These are phyloP conservation scores for Trichophyton mentagrophytes DNA, from an alignment of 2,329 filamentous ascomycete species.

Conservation along the genomic window DNA sequence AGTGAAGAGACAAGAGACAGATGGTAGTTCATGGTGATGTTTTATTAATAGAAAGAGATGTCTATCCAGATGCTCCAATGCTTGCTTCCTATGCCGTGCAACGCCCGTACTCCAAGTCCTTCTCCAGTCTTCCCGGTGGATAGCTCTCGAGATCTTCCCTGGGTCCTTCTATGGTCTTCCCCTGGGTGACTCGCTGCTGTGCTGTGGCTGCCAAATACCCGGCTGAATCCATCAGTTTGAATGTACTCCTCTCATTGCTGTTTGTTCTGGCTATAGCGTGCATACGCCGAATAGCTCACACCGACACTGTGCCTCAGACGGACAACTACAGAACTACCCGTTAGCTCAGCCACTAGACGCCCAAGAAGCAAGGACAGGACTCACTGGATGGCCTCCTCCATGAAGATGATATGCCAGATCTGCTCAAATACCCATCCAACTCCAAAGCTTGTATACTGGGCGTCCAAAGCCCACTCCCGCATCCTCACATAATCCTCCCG, in stretches of 20 bases:
- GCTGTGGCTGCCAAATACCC: too few species aligned
- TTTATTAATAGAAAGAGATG: background rate
- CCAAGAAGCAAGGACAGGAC: slow-evolving; percentile 9
- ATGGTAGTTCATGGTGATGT: background rate
- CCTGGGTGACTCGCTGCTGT: too few species aligned
- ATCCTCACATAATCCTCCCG: slow-evolving; percentile 43
- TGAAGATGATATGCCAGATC: slow-evolving; percentile 49
- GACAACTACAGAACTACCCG: slow-evolving; percentile 3
- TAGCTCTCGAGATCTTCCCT: too few species aligned
- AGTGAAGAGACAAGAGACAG: background rate
- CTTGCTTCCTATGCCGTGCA: background rate
- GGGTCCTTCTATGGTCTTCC: too few species aligned
- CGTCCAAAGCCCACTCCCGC: slow-evolving; percentile 48
- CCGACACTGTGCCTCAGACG: slow-evolving; percentile 5
- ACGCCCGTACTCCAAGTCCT: background rate
- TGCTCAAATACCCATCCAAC: slow-evolving; percentile 53
- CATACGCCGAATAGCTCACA: slow-evolving; percentile 10
- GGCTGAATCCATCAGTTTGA: background rate
- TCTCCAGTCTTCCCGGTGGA: too few species aligned
- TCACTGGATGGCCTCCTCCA: slow-evolving; percentile 30
- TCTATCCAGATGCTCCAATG: background rate
- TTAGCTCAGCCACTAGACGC: background rate
- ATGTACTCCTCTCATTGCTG: background rate
- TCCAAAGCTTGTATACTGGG: slow-evolving; percentile 41
- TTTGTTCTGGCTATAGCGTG: background rate